phyloP scores from a whole-genome alignment of 2,329 filamentous ascomycete genomes.

The Botrytis medusae region DNA sequence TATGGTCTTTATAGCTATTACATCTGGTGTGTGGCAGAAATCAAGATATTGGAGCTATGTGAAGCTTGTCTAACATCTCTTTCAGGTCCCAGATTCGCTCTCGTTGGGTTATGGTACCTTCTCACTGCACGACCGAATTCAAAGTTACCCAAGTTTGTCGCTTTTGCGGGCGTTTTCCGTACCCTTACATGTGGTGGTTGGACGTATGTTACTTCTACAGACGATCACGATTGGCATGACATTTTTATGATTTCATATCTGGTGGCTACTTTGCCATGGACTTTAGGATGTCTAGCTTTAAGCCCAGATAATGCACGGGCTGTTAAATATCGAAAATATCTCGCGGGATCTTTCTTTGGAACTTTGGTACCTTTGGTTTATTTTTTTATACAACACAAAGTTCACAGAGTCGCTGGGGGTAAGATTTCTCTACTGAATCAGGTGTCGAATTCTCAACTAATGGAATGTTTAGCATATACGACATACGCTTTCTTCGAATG shows the following conservation, averaged over 20 bases:
- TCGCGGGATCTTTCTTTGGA: slow-evolving; percentile 83
- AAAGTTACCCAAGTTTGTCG: slow-evolving; percentile 77
- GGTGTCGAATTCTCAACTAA: slow-evolving; percentile 1
- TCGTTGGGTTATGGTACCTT: slow-evolving; percentile 90
- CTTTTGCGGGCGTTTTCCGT: slow-evolving; percentile 76
- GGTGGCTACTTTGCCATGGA: slow-evolving; percentile 93
- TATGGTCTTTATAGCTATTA: slow-evolving; percentile 95
- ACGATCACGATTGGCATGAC: slow-evolving; percentile 98
- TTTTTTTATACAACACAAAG: slow-evolving; percentile 98
- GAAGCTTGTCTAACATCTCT: slow-evolving; percentile 26
- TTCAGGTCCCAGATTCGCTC: slow-evolving; percentile 82
- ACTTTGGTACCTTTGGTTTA: slow-evolving; percentile 89
- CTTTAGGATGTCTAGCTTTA: slow-evolving; percentile 80
- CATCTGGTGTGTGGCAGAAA: slow-evolving; percentile 63
- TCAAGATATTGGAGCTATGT: background rate
- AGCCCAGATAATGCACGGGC: slow-evolving; percentile 82
- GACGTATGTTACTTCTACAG: slow-evolving; percentile 98
- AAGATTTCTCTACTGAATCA: slow-evolving; percentile 40
- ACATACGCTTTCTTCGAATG: slow-evolving; percentile 98
- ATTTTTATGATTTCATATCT: slow-evolving; percentile 99
- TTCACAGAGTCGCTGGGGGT: slow-evolving; percentile 93
- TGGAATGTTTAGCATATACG: slow-evolving; percentile 72
- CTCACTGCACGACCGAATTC: slow-evolving; percentile 75
- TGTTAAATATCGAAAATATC: slow-evolving; percentile 83
- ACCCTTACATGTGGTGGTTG: slow-evolving; percentile 95